Conservation (phyloP, 129 eudicot genomes). For the Artemisia argyi region DNA sequence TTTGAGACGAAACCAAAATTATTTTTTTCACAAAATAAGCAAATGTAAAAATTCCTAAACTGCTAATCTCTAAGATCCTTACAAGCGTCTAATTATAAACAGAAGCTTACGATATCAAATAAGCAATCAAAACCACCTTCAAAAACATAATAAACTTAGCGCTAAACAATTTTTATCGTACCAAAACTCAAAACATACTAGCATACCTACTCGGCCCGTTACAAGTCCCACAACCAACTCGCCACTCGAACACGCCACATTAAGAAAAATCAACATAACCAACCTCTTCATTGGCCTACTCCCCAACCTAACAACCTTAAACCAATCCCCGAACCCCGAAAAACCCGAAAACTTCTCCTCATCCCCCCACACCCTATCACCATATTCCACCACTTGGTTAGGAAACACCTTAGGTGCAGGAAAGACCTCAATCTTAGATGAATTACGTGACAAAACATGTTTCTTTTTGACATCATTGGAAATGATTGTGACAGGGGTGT, state of each 20-base stretch:
- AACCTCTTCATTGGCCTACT: slow-evolving; percentile 73
- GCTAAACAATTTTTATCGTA: too few species aligned
- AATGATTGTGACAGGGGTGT: slow-evolving; percentile 44
- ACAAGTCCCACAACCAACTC: slow-evolving; percentile 79
- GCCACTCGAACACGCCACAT: slow-evolving; percentile 80
- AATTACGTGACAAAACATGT: slow-evolving; percentile 53
- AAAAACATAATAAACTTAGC: too few species aligned
- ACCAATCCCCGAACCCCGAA: slow-evolving; percentile 10
- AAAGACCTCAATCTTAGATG: slow-evolving; percentile 65
- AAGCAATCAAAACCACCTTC: too few species aligned
- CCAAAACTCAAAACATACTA: not conserved
- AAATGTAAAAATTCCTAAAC: too few species aligned
- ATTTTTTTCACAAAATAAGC: too few species aligned
- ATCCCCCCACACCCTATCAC: slow-evolving; percentile 34
- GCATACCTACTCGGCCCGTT: slow-evolving; percentile 73
- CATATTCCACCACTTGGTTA: slow-evolving; percentile 24
- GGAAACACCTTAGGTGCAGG: slow-evolving; percentile 30
- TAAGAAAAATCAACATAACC: slow-evolving; percentile 73
- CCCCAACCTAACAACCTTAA: slow-evolving; percentile 53
- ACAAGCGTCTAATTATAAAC: too few species aligned
- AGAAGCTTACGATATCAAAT: too few species aligned
- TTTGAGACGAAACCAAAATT: too few species aligned
- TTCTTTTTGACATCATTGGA: slow-evolving; percentile 28
- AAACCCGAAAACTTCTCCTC: slow-evolving; percentile 14
- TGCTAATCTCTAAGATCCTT: too few species aligned